Evolutionary conservation across 2,329 filamentous ascomycete species (phyloP), one percentile per base, ranked within the genome.

Genomic region (Plenodomus lindquistii): DNA sequence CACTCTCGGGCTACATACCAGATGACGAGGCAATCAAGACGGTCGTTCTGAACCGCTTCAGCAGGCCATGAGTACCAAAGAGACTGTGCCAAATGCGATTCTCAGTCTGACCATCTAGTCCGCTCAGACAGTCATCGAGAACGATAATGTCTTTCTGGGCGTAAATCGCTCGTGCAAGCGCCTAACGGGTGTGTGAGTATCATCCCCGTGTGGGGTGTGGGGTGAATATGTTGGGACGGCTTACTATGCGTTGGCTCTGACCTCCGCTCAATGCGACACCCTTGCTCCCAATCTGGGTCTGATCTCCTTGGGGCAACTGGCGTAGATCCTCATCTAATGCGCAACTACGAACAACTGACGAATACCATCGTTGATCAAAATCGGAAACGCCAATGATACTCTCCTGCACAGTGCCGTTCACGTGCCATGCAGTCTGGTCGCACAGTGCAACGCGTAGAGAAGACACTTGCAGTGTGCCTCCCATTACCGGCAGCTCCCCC

Each of bases 131-230:
- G 53, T 81, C 79, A 53, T 81, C 79, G 11, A 82, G 69, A 17
- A 82, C 69, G 22, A 81, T 65, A 20, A 79, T 68, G 29, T 76
- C 71, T 40, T 73, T 74, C 37, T 76, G 72, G 17, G 79, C 73
- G 59, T 81, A 82, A 9, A 81, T 67, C 13, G 79, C 79, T 45
- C 80, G 70, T 18, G 80, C 80, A n/a, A 81, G 71, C n/a, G 78
- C 75, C 66, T 72, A 37, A 18, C 18, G 31, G 15, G 27, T 31
- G 27, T 5, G 44, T 60, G 37, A 62, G 59, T 49, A 40, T 16
- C n/a, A 19, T 45, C 35, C 37, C 22, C 22, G 31, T 41, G 20
- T 29, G 42, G 27, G 41, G 46, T 29, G 58, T 42, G 59, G 53
- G 55, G 50, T 54, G 49, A 50, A 54, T 46, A 43, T 43, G 7